Conservation (phyloP, 495 filamentous ascomycete species). For the Hyaloscypha finlandica region DNA sequence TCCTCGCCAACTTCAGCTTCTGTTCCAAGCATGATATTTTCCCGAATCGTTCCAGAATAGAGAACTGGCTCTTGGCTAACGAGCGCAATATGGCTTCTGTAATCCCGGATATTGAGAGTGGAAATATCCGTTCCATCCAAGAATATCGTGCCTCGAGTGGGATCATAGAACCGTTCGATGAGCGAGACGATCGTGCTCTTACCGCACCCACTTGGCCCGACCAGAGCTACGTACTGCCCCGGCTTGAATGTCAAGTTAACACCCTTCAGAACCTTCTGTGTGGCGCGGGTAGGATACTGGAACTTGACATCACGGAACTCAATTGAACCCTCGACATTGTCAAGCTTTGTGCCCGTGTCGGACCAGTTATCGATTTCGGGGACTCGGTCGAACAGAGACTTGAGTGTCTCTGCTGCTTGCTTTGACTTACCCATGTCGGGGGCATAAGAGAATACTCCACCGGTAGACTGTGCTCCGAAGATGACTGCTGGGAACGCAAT, state of each 20-base stretch:
- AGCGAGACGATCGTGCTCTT: constrained; percentile 57
- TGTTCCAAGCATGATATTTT: constrained; percentile 63
- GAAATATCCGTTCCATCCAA: constrained; percentile 73
- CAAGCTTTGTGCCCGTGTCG: neutral
- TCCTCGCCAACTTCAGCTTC: constrained; percentile 61
- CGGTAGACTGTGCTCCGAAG: constrained; percentile 60
- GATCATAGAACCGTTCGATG: constrained; percentile 56
- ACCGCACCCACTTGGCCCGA: constrained; percentile 58
- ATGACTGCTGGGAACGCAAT: constrained; percentile 63
- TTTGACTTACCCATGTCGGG: constrained; percentile 74
- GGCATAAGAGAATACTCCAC: constrained; percentile 55
- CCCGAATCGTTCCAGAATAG: constrained; percentile 55
- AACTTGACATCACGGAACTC: constrained; percentile 37
- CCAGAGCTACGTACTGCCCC: constrained; percentile 53
- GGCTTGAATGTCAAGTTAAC: constrained; percentile 56
- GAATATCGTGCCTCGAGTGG: constrained; percentile 60
- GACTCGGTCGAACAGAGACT: constrained; percentile 69
- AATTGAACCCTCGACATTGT: constrained; percentile 1
- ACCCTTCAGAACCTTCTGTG: constrained; percentile 52
- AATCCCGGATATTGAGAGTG: constrained; percentile 67
- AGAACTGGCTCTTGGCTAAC: constrained; percentile 82
- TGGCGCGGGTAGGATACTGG: constrained; percentile 52
- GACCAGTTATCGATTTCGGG: constrained; percentile 77
- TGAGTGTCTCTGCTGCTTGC: constrained; percentile 70
- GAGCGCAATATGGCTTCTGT: constrained; percentile 70